Evolutionary conservation across 805 yeast species (phyloP), one percentile per base, ranked within the genome.

Genomic region (Wickerhamomyces alni): DNA sequence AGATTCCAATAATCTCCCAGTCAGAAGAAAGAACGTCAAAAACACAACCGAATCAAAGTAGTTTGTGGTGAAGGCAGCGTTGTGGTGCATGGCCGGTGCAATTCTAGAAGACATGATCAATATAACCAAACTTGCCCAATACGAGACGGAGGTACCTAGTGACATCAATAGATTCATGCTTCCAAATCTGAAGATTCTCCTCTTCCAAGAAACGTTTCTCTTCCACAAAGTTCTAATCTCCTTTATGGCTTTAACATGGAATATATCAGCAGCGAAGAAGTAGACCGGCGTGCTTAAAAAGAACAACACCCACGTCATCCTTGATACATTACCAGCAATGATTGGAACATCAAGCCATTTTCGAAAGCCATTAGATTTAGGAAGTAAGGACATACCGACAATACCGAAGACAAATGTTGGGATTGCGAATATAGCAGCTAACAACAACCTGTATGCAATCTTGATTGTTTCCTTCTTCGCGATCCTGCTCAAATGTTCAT

Each of bases 1-100:
- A 22, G 81, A 68, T 57, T 84, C 91, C 35, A 84, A 64, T 22
- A 80, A 62, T 33, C 87, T 69, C 1, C 94, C 94, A 42, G 82
- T 75, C 35, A 84, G 65, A 40, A 84, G 61, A 58, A 84, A 84
- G 51, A 84, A 76, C 0, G 88, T 74, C 46, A 84, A 65, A 52
- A 84, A 84, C 3, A 84, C 86, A 22, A 83, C 91, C 5, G 89
- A 79, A 52, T 84, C 94, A 54, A 84, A 84, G 51, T 81, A 84
- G 0, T 85, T 79, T 4, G 87, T 80, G 13, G 75, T 69, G 42
- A 70, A 69, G 1, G 76, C 82, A 21, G 6, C 9, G 49, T 61
- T 30, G 30, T 43, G 42, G 37, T 37, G 35, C 31, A 29, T 42
- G 8, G 36, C 17, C 30, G 39, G 28, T 28, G 41, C 11, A 27